Conservation (phyloP, 169 alveolate species). For the Besnoitia besnoiti region DNA sequence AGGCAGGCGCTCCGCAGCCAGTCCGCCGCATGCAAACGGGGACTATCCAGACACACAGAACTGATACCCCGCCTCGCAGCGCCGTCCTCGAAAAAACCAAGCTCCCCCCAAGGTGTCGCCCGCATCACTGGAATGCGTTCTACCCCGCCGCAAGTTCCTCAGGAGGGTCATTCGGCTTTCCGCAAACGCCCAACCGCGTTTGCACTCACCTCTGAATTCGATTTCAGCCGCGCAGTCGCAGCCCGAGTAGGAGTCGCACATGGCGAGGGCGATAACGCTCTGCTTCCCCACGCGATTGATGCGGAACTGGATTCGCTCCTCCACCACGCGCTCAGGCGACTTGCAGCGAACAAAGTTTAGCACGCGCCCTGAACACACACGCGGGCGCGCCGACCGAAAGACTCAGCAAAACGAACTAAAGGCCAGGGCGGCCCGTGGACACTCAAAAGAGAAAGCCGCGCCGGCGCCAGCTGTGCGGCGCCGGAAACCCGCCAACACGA, state of each 20-base stretch:
- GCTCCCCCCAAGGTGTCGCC: no score
- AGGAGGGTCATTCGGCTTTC: not conserved
- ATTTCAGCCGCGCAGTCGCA: constrained; percentile 51
- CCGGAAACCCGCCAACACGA: no score
- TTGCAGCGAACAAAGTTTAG: constrained; percentile 52
- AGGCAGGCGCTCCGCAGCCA: no score
- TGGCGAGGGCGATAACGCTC: constrained; percentile 40
- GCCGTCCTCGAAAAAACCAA: no score
- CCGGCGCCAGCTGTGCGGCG: no score
- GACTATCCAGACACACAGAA: no score
- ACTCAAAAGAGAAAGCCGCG: not conserved
- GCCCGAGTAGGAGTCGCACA: constrained; percentile 72
- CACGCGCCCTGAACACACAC: constrained; percentile 56
- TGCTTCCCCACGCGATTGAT: constrained; percentile 67
- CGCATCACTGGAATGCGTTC: no score
- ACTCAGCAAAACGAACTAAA: not conserved
- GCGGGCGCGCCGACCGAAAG: not conserved
- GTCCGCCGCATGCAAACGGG: no score
- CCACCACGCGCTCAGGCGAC: constrained; percentile 61
- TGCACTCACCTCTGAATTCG: constrained; percentile 57
- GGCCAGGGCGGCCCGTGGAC: not conserved
- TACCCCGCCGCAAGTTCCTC: no score
- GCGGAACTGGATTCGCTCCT: constrained; percentile 62
- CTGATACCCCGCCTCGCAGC: no score
- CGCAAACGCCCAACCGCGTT: not conserved